Percentiles rank a stretch among this genome's conserved stretches.
Conservation (phyloP, 1,284 basidiomycete genomes). For the Trametes versicolor region DNA sequence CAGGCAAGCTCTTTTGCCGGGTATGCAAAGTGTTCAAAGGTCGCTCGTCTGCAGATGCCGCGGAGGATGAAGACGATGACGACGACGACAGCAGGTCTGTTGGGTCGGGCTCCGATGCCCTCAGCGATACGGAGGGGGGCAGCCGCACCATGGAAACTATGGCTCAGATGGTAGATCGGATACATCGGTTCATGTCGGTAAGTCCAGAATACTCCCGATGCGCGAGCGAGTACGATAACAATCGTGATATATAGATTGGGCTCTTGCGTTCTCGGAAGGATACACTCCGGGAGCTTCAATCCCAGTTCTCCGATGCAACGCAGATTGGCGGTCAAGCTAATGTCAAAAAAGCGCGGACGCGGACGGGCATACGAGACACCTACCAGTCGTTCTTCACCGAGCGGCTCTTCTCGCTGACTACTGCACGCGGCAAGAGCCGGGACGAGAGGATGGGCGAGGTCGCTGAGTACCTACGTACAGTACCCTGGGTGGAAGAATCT, state of each 20-base stretch:
- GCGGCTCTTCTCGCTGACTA: conserved; percentile 7
- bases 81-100: background rate
- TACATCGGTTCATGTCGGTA: conserved; percentile 20
- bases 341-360: conserved; percentile 8
- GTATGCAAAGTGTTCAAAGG: conserved; percentile 41
- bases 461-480: background rate
- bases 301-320: conserved; percentile 15
- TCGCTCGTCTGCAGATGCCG: background rate
- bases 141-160: conserved; percentile 8
- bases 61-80: background rate
- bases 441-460: conserved; percentile 4
- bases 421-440: background rate
- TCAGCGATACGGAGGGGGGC: conserved; percentile 6
- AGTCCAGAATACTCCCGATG: background rate
- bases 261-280: conserved; percentile 6
- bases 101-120: background rate
- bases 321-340: conserved; percentile 9
- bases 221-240: background rate
- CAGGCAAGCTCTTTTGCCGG: conserved; percentile 51
- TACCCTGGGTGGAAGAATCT: background rate
- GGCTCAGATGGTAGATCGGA: conserved; percentile 18
- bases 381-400: conserved; percentile 23
- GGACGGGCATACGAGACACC: conserved; percentile 26
- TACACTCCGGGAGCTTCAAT: conserved; percentile 2
- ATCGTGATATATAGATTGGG: conserved; percentile 9